These are phyloP conservation scores for Ceratobasidium sp. DNA, from an alignment of 1,284 basidiomycete species.

Conservation along the genomic window DNA sequence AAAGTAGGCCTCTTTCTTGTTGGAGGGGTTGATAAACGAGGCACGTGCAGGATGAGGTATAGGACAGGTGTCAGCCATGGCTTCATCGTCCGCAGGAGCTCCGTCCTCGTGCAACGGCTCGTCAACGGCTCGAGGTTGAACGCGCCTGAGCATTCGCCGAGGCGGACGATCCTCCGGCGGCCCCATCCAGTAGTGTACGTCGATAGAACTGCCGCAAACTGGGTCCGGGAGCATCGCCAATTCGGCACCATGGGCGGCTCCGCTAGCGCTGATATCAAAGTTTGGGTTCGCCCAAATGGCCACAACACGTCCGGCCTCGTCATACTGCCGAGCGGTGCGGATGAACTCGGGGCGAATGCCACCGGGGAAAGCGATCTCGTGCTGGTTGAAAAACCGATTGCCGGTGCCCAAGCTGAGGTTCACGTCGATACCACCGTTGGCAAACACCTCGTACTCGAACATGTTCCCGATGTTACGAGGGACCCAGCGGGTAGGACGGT, in stretches of 20 bases:
- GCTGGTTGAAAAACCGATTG: not conserved
- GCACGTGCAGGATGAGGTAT: not conserved
- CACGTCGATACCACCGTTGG: not conserved
- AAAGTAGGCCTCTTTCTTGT: conserved; percentile 22
- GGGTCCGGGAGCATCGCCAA: conserved; percentile 2
- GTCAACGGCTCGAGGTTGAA: not conserved
- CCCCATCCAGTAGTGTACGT: conserved; percentile 5
- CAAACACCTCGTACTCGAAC: conserved; percentile 3
- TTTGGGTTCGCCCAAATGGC: conserved; percentile 6
- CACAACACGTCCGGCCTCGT: not conserved
- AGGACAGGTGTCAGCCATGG: not conserved
- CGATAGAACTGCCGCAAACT: conserved; percentile 3
- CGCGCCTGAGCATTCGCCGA: not conserved
- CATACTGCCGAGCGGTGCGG: not conserved
- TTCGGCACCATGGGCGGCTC: not conserved
- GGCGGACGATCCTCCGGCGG: not conserved
- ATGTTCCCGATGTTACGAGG: conserved; percentile 1
- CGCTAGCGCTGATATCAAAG: conserved; percentile 3
- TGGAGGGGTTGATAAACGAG: not conserved
- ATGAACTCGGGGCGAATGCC: not conserved
- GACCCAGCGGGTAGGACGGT: conserved; percentile 4
- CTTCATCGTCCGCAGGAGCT: not conserved
- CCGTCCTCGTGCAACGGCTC: conserved; percentile 5
- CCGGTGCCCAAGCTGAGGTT: conserved; percentile 4
- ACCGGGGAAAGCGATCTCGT: conserved; percentile 3